phyloP scores from a whole-genome alignment of 2,329 filamentous ascomycete species.

The Neurospora sp. region DNA sequence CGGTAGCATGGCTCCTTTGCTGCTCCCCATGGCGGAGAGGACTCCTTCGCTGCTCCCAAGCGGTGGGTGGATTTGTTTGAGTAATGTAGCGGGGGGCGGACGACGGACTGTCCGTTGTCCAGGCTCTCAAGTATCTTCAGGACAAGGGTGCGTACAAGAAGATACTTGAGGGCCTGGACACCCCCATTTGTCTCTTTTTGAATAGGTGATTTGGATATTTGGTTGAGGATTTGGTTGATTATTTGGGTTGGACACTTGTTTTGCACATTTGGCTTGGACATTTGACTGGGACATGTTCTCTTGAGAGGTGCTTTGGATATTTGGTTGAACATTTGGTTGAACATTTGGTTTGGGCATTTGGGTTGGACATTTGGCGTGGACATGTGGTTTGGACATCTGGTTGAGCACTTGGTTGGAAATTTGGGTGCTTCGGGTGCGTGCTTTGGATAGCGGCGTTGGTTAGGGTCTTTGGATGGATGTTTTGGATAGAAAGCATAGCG shows the following conservation, averaged over 20 bases:
- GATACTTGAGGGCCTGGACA: not conserved
- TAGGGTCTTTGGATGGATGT: not conserved
- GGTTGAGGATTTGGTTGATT: not conserved
- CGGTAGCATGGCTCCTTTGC: not conserved
- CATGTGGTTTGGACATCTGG: not conserved
- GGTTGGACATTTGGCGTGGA: not conserved
- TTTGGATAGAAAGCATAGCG: not conserved
- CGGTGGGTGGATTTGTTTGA: not conserved
- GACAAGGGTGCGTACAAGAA: not conserved
- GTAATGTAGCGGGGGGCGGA: not conserved
- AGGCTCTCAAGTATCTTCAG: not conserved
- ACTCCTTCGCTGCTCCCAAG: not conserved
- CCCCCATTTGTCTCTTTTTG: not conserved
- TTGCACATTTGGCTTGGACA: not conserved
- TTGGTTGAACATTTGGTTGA: not conserved
- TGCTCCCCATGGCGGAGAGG: not conserved
- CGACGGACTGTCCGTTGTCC: not conserved
- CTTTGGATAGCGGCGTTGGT: not conserved
- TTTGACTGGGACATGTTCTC: not conserved
- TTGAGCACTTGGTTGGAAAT: not conserved
- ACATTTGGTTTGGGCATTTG: not conserved
- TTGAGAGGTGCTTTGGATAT: not conserved
- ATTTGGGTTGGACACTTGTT: not conserved
- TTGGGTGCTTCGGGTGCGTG: not conserved
- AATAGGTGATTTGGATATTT: not conserved